Evolutionary conservation across 1,284 basidiomycete species (phyloP).

Genomic region (Ganoderma sinense): DNA sequence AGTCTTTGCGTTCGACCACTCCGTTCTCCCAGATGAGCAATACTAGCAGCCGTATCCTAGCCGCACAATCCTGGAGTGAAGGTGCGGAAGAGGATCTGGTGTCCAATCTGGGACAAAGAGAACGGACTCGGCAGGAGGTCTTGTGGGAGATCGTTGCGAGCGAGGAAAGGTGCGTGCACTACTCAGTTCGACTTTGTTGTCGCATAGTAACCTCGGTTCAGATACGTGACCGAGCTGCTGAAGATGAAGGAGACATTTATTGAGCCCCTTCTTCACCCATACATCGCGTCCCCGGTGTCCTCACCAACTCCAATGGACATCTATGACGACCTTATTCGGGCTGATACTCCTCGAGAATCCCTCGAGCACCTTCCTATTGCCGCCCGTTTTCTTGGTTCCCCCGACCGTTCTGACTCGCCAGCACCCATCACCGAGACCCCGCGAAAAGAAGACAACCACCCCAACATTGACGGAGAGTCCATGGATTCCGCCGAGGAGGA

Average conservation of each 20-base stretch:
- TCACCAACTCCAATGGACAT: slow-evolving; percentile 64
- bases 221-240: slow-evolving; percentile 90
- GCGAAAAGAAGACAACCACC: slow-evolving; percentile 52
- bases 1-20: slow-evolving; percentile 77
- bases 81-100: slow-evolving; percentile 96
- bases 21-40: slow-evolving; percentile 81
- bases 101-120: slow-evolving; percentile 89
- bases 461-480: slow-evolving; percentile 76
- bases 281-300: slow-evolving; percentile 57
- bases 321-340: slow-evolving; percentile 62
- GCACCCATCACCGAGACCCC: slow-evolving; percentile 40
- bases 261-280: slow-evolving; percentile 88
- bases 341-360: slow-evolving; percentile 73
- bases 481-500: slow-evolving; percentile 77
- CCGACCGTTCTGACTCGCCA: slow-evolving; percentile 60
- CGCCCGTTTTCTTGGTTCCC: slow-evolving; percentile 83
- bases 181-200: slow-evolving; percentile 12
- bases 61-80: slow-evolving; percentile 93
- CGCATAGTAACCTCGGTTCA: slow-evolving; percentile 43
- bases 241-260: slow-evolving; percentile 95
- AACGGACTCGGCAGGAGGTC: slow-evolving; percentile 96
- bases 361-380: slow-evolving; percentile 89
- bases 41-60: slow-evolving; percentile 72
- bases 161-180: slow-evolving; percentile 83
- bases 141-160: slow-evolving; percentile 98